A percentile compares a stretch with the other conserved stretches of the same genome.
Evolutionary conservation across 2,329 filamentous ascomycete genomes (phyloP).

Genomic region (Myriosclerotinia scirpicola): DNA sequence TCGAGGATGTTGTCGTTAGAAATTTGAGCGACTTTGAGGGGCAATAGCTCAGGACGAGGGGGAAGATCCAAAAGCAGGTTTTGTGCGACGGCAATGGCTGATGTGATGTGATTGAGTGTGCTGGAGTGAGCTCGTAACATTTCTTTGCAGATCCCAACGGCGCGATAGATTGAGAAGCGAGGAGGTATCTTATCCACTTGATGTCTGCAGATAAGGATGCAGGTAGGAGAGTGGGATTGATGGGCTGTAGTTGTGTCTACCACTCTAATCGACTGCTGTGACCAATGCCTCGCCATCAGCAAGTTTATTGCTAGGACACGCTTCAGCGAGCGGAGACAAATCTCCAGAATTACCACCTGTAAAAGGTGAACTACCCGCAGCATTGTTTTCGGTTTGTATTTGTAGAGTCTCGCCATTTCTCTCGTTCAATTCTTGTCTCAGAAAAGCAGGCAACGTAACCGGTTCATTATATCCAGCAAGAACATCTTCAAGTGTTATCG

Average conservation of each 20-base stretch:
- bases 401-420: not conserved
- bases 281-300: not conserved
- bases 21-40: too few species aligned
- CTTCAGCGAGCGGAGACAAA: too few species aligned
- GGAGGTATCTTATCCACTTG: not conserved
- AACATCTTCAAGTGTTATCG: not conserved
- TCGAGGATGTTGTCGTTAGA: too few species aligned
- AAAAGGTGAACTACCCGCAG: too few species aligned
- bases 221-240: not conserved
- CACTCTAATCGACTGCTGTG: not conserved
- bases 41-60: rapidly evolving
- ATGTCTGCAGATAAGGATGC: not conserved
- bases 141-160: not conserved
- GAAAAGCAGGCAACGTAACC: not conserved
- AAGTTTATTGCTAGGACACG: not conserved
- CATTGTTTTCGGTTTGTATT: not conserved
- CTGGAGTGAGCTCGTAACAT: not conserved
- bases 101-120: rapidly evolving
- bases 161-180: not conserved
- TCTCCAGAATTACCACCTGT: not conserved
- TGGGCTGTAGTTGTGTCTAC: not conserved
- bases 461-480: not conserved
- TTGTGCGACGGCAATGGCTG: too few species aligned
- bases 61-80: too few species aligned
- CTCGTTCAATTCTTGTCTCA: not conserved